A percentile compares a stretch with the other conserved stretches of the same genome.
Evolutionary conservation across 2,329 filamentous ascomycete genomes (phyloP).

Genomic region (Phialocephala subalpina): DNA sequence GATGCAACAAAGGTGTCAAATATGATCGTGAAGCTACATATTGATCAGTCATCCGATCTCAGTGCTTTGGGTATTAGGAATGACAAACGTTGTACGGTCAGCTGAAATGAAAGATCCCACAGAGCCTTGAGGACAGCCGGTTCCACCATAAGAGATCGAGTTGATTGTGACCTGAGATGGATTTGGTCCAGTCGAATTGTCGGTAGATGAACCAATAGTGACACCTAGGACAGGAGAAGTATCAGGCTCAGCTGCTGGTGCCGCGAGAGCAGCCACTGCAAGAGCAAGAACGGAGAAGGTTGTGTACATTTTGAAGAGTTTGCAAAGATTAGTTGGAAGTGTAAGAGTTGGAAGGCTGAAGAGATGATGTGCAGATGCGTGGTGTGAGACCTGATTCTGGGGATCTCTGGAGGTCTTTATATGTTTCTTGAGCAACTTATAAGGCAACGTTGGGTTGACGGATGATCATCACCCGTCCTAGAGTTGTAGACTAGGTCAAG

Average conservation of each 20-base stretch:
- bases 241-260: slow-evolving; percentile 24
- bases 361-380: slow-evolving; percentile 22
- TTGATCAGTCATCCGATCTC: slow-evolving; percentile 24
- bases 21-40: slow-evolving; percentile 54
- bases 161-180: slow-evolving; percentile 50
- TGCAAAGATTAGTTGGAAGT: background rate
- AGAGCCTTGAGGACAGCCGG: slow-evolving; percentile 54
- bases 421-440: slow-evolving; percentile 20
- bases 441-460: slow-evolving; percentile 19
- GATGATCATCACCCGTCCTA: slow-evolving; percentile 29
- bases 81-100: slow-evolving; percentile 51
- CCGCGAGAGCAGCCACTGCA: slow-evolving; percentile 34
- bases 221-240: slow-evolving; percentile 30
- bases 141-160: slow-evolving; percentile 54
- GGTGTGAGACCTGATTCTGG: slow-evolving; percentile 17
- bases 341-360: slow-evolving; percentile 8
- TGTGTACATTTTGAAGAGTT: slow-evolving; percentile 32
- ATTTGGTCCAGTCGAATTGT: slow-evolving; percentile 40
- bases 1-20: slow-evolving; percentile 60
- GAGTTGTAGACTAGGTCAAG: background rate
- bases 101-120: slow-evolving; percentile 51
- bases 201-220: slow-evolving; percentile 20
- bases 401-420: slow-evolving; percentile 25
- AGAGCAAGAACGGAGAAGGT: slow-evolving; percentile 32
- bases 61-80: background rate